Conservation (phyloP, 2,329 filamentous ascomycete genomes). For the Claviceps purpurea region DNA sequence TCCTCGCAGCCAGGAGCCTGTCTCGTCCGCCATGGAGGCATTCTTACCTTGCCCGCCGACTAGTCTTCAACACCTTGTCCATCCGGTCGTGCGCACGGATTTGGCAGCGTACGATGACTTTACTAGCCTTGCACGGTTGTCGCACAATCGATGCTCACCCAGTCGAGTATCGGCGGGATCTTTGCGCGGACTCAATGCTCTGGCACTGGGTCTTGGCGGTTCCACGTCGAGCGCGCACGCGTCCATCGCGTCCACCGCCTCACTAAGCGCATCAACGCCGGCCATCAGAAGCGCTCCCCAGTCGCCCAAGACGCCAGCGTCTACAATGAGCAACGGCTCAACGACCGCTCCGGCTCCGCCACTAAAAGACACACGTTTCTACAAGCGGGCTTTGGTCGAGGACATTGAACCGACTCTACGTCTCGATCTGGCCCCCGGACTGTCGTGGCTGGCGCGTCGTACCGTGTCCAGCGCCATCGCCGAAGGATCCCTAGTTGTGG, state of each 20-base stretch:
- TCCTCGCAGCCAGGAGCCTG: constrained; percentile 15
- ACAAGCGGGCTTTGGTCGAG: constrained; percentile 76
- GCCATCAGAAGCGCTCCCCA: constrained; percentile 40
- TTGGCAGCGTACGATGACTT: constrained; percentile 77
- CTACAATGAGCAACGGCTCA: constrained; percentile 32
- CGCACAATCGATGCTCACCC: constrained; percentile 46
- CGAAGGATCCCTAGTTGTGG: constrained; percentile 76
- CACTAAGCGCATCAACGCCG: constrained; percentile 36
- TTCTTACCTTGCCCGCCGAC: constrained; percentile 44
- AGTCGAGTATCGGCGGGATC: constrained; percentile 56
- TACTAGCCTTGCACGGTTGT: constrained; percentile 56
- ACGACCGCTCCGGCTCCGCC: constrained; percentile 34
- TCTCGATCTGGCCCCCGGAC: constrained; percentile 74
- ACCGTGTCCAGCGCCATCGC: constrained; percentile 72
- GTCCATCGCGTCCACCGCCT: constrained; percentile 48
- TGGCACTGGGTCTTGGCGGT: constrained; percentile 32
- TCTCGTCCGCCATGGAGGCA: constrained; percentile 28
- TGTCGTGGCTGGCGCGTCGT: constrained; percentile 86
- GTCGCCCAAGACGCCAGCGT: constrained; percentile 45
- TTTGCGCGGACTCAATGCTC: constrained; percentile 34
- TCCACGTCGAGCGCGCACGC: constrained; percentile 33
- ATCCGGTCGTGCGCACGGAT: constrained; percentile 73
- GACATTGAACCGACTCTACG: constrained; percentile 91
- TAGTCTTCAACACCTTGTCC: constrained; percentile 71
- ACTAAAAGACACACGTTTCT: constrained; percentile 85